These are phyloP conservation scores for Glycine tomentella DNA, from an alignment of 306 rosid species.

Conservation along the genomic window DNA sequence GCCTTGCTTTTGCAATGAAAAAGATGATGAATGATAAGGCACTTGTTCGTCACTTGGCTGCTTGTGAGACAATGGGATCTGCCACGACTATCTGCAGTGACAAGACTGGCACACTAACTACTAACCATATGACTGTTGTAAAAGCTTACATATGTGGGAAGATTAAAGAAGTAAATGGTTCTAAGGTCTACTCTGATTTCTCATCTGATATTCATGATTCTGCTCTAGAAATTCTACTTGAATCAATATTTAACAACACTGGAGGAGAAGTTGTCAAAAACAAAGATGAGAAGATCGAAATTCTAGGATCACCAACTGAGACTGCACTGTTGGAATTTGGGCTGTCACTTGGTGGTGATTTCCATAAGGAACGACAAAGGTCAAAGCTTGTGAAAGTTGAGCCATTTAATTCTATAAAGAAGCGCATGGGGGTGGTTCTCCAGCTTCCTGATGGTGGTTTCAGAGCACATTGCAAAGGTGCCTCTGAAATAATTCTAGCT, in stretches of 20 bases:
- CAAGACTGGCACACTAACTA: constrained; percentile 97
- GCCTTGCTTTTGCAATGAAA: constrained; percentile 99
- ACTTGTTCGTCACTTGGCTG: constrained; percentile 95
- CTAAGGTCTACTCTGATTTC: constrained; percentile 56
- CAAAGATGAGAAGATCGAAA: constrained; percentile 70
- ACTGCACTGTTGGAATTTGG: constrained; percentile 91
- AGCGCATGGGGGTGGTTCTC: constrained; percentile 85
- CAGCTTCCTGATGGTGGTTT: constrained; percentile 75
- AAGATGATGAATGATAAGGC: constrained; percentile 99
- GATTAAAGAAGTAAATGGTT: constrained; percentile 66
- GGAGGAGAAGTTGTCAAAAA: constrained; percentile 92
- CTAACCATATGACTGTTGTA: constrained; percentile 96
- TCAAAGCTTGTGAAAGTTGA: constrained; percentile 78
- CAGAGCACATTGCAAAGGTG: constrained; percentile 92
- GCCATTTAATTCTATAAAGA: constrained; percentile 92
- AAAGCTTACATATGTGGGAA: constrained; percentile 84
- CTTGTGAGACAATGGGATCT: constrained; percentile 99
- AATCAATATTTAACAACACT: constrained; percentile 91
- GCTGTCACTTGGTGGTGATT: constrained; percentile 80
- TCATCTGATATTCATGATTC: constrained; percentile 71
- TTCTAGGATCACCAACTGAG: constrained; percentile 95
- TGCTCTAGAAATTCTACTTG: constrained; percentile 69
- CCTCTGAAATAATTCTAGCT: constrained; percentile 89
- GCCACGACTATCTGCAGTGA: constrained; percentile 95
- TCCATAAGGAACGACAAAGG: constrained; percentile 63